Conservation (phyloP, 345 rosid species). For the Citrus cavaleriei region DNA sequence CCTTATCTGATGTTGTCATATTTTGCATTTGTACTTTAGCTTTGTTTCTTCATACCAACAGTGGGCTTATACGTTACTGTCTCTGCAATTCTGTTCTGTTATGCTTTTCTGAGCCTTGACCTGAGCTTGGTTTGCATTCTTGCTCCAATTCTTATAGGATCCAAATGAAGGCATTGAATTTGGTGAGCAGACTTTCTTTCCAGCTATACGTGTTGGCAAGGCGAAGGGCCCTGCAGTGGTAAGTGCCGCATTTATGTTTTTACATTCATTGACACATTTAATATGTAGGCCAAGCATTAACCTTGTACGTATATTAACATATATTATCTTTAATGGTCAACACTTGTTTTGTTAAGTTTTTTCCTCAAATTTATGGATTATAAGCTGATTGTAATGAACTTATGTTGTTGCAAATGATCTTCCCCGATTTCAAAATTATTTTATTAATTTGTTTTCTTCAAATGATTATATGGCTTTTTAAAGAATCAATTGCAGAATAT, state of each 20-base stretch:
- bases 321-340: background rate
- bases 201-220: slow-evolving; percentile 67
- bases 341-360: background rate
- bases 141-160: slow-evolving; percentile 47
- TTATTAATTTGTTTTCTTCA: background rate
- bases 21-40: background rate
- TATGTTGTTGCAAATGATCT: background rate
- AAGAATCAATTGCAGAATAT: background rate
- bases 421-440: background rate
- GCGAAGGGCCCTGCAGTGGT: slow-evolving; percentile 75
- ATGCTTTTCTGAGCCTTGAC: background rate
- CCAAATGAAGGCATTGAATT: slow-evolving; percentile 51
- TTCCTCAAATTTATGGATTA: background rate
- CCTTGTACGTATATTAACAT: background rate
- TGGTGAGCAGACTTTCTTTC: slow-evolving; percentile 87
- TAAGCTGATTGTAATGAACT: background rate
- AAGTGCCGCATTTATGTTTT: slow-evolving; percentile 19
- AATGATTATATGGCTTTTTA: background rate
- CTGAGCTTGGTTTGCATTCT: slow-evolving; percentile 1
- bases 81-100: background rate
- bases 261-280: background rate
- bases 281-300: background rate
- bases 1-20: background rate
- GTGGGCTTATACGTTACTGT: background rate
- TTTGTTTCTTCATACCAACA: background rate